These are phyloP conservation scores for Fusarium coffeatum DNA, from an alignment of 2,329 filamentous ascomycete genomes.

Conservation along the genomic window DNA sequence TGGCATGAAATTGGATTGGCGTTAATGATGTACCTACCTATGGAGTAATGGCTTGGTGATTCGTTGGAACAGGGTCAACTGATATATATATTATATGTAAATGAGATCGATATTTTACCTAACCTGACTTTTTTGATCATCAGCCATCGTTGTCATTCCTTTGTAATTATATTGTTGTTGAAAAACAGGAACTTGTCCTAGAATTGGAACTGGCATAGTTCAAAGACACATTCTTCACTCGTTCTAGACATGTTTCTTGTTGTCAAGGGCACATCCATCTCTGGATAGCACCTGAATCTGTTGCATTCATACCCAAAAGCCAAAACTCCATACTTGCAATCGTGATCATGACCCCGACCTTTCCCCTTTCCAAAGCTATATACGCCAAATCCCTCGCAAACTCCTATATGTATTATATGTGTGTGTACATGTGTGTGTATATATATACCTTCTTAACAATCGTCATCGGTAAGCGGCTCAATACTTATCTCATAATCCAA, in stretches of 20 bases:
- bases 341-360: neutral
- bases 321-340: neutral
- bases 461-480: constrained; percentile 7
- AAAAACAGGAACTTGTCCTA: neutral
- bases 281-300: neutral
- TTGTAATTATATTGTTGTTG: neutral
- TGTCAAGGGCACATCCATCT: neutral
- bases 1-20: constrained; percentile 26
- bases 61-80: constrained; percentile 8
- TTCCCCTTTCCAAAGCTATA: neutral
- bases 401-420: neutral
- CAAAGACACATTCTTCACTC: neutral
- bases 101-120: neutral
- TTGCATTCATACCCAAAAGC: neutral
- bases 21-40: constrained; percentile 18
- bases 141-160: neutral
- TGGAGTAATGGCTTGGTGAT: constrained; percentile 34
- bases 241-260: neutral
- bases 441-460: neutral
- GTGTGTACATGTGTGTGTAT: neutral
- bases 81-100: constrained; percentile 14
- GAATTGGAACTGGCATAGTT: neutral
- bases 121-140: neutral
- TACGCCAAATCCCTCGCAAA: neutral
- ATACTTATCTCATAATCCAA: constrained; percentile 32